Evolutionary conservation across 2,329 filamentous ascomycete genomes (phyloP), one percentile per base, ranked within the genome.

Genomic region (Hypoxylon sp.): DNA sequence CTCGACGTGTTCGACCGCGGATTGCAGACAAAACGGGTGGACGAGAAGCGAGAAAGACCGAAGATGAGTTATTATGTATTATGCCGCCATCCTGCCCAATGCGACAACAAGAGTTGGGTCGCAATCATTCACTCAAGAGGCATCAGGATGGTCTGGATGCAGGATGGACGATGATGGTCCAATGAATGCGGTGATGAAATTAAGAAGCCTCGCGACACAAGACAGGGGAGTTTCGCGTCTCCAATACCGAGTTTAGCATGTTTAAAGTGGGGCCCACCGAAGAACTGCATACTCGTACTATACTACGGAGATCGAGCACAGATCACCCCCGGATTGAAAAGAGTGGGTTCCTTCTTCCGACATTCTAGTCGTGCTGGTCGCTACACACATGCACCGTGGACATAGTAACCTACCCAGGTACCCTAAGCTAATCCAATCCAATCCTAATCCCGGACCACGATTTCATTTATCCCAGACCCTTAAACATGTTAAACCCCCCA

Each of bases 31-130:
- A 69, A 74, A 72, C 60, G 68, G 68, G 62, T 71, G 72, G 71
- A 71, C 57, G 69, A 76, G 68, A 72, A 63, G 65, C 62, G 64
- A 65, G 64, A 75, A 69, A 73, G 66, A 70, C 61, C 60, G 65
- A 64, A 66, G 66, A 61, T 62, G 56, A 62, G 46, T 55, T 67
- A 61, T 76, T 76, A 75, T 76, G 75, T 76, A 75, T 73, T 72
- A 74, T 74, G 72, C 67, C 68, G 69, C 63, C 71, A 73, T 70
- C 65, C 69, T 74, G 75, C 75, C 75, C 73, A 72, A 75, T 74
- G 72, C 73, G 68, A 72, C 63, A 48, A 59, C 66, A 56, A 70
- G 53, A 49, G 65, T 77, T 75, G 68, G 76, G 75, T 77, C 69
- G 75, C 73, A 76, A 76, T 57, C 60, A 68, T 65, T 43, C 23